phyloP scores from a whole-genome alignment of 2,329 filamentous ascomycete genomes.

The Fusarium buxicola region DNA sequence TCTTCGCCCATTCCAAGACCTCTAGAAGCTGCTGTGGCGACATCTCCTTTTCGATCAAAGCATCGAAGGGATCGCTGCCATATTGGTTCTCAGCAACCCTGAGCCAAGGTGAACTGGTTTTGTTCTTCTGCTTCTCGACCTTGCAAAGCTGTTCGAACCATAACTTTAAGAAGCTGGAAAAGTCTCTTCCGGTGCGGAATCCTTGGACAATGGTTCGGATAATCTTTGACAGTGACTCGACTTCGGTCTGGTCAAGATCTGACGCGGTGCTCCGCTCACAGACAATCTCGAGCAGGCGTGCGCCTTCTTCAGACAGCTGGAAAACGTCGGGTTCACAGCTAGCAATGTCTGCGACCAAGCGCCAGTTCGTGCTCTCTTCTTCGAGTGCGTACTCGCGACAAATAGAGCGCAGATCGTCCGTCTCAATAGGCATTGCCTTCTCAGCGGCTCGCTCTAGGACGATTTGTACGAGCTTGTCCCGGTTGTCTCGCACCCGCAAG shows the following conservation, averaged over 20 bases:
- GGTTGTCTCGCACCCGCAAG: slow-evolving; percentile 40
- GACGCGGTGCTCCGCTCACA: slow-evolving; percentile 51
- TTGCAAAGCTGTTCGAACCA: slow-evolving; percentile 60
- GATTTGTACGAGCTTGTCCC: slow-evolving; percentile 46
- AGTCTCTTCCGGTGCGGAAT: slow-evolving; percentile 57
- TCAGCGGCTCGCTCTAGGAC: slow-evolving; percentile 48
- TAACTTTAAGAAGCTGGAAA: slow-evolving; percentile 59
- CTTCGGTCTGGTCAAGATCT: slow-evolving; percentile 32
- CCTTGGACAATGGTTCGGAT: slow-evolving; percentile 58
- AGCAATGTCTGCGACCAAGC: slow-evolving; percentile 55
- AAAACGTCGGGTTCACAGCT: slow-evolving; percentile 62
- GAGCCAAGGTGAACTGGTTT: slow-evolving; percentile 50
- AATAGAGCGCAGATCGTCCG: slow-evolving; percentile 55
- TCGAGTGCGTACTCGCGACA: slow-evolving; percentile 58
- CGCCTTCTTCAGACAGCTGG: slow-evolving; percentile 54
- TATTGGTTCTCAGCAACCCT: slow-evolving; percentile 38
- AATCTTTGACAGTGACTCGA: slow-evolving; percentile 49
- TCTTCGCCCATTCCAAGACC: slow-evolving; percentile 57
- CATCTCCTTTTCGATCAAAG: slow-evolving; percentile 56
- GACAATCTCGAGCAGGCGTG: slow-evolving; percentile 54
- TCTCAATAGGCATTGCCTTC: slow-evolving; percentile 51
- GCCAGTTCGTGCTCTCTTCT: slow-evolving; percentile 55
- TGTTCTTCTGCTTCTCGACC: slow-evolving; percentile 47
- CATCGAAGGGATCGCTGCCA: slow-evolving; percentile 32
- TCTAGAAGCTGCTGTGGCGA: slow-evolving; percentile 58